A percentile compares a stretch with the other conserved stretches of the same genome.
Conservation (phyloP, 306 rosid genomes). For the Echinosophora koreensis region DNA sequence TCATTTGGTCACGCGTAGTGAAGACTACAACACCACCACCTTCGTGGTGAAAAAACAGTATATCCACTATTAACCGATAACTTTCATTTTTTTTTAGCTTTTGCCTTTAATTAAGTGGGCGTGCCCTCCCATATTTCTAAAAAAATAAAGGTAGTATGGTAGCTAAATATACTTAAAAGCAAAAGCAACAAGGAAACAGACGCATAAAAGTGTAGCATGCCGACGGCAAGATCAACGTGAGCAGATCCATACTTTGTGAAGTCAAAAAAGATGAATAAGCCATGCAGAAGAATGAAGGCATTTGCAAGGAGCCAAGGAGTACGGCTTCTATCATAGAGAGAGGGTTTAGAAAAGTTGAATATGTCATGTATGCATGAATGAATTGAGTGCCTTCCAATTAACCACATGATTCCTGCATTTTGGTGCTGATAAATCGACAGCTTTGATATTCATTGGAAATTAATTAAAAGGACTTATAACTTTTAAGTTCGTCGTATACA, state of each 20-base stretch:
- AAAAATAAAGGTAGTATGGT: slow-evolving; percentile 41
- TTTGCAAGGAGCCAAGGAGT: slow-evolving; percentile 14
- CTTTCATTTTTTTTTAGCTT: neutral
- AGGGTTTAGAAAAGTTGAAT: slow-evolving; percentile 28
- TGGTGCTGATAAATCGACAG: slow-evolving; percentile 10
- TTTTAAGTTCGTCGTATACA: neutral
- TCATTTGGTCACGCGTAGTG: slow-evolving; percentile 24
- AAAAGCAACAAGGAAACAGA: slow-evolving; percentile 37
- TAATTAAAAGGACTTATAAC: slow-evolving; percentile 3
- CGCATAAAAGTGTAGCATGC: slow-evolving; percentile 44
- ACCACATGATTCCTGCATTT: neutral
- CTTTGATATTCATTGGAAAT: slow-evolving; percentile 6
- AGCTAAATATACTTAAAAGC: slow-evolving; percentile 38
- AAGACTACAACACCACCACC: neutral
- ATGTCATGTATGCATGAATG: slow-evolving; percentile 6
- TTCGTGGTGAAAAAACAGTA: slow-evolving; percentile 38
- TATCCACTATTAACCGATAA: slow-evolving; percentile 31
- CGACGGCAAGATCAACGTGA: slow-evolving; percentile 44
- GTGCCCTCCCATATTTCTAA: slow-evolving; percentile 41
- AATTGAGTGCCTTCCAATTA: neutral
- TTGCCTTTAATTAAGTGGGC: slow-evolving; percentile 49
- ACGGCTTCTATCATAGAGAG: neutral
- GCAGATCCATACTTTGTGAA: slow-evolving; percentile 31
- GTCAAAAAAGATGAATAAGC: slow-evolving; percentile 49
- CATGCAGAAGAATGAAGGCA: slow-evolving; percentile 19